Conservation (phyloP, 1,139 yeast genomes). For the Suhomyces panamericanus region DNA sequence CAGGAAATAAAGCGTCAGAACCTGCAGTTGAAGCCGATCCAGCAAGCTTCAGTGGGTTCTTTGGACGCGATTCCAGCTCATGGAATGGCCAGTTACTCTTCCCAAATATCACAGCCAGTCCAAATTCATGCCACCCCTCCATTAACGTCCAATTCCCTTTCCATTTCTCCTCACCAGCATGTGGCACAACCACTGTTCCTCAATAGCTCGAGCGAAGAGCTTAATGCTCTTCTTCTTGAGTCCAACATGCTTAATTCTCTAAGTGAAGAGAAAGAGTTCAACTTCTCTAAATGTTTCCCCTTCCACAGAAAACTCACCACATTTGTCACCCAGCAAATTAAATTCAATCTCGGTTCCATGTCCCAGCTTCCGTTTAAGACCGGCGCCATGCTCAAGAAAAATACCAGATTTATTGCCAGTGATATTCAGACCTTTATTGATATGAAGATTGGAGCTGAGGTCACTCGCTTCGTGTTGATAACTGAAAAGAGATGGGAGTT, state of each 20-base stretch:
- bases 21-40: neutral
- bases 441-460: constrained; percentile 40
- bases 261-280: constrained; percentile 55
- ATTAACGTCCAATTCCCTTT: neutral
- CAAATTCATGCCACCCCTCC: neutral
- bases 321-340: constrained; percentile 62
- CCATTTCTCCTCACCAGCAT: constrained; percentile 8
- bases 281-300: constrained; percentile 81
- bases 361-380: constrained; percentile 37
- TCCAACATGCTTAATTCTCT: constrained; percentile 25
- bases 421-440: constrained; percentile 54
- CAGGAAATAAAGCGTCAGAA: constrained; percentile 5
- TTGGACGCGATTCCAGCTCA: neutral
- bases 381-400: constrained; percentile 42
- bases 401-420: constrained; percentile 51
- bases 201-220: constrained; percentile 3
- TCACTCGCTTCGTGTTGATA: constrained; percentile 62
- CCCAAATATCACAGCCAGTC: neutral
- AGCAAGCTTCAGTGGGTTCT: neutral
- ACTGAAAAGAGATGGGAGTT: constrained; percentile 74
- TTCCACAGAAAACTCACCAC: constrained; percentile 68
- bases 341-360: constrained; percentile 38
- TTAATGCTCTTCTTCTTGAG: constrained; percentile 19
- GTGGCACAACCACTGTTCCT: constrained; percentile 8
- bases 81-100: neutral